Percentiles rank a stretch among this genome's conserved stretches.
Evolutionary conservation across 2,329 filamentous ascomycete species (phyloP).

Genomic region (Exophiala oligosperma): DNA sequence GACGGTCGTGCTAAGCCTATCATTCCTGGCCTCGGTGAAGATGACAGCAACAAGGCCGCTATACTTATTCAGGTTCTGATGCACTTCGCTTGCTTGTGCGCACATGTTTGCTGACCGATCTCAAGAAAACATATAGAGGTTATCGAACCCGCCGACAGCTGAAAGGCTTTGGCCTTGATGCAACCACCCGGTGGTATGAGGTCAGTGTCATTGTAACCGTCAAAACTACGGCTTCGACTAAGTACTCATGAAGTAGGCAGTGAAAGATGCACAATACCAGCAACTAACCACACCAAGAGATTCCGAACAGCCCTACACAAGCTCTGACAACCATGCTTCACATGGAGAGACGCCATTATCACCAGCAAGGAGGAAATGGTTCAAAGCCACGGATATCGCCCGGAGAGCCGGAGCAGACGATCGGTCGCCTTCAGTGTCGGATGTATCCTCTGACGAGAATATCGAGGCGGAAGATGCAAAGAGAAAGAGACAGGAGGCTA

Average conservation of each 20-base stretch:
- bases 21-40: conserved; percentile 7
- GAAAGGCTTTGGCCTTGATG: conserved; percentile 65
- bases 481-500: conserved; percentile 47
- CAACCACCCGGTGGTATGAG: conserved; percentile 70
- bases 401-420: conserved; percentile 71
- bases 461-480: conserved; percentile 44
- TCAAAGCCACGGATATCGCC: conserved; percentile 69
- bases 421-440: conserved; percentile 32
- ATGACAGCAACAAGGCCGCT: conserved; percentile 22
- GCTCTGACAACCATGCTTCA: not conserved
- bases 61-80: conserved; percentile 15
- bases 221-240: not conserved
- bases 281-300: conserved; percentile 48
- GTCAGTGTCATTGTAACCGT: conserved; percentile 46
- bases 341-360: conserved; percentile 17
- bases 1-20: not conserved
- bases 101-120: not conserved
- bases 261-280: conserved; percentile 59
- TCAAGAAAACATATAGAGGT: conserved; percentile 71
- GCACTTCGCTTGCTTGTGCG: not conserved
- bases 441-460: conserved; percentile 36
- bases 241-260: conserved; percentile 52
- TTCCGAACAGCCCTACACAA: not conserved
- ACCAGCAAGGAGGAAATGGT: conserved; percentile 70
- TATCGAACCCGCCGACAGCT: conserved; percentile 72